phyloP scores from a whole-genome alignment of 352 stramenopile species.

The Phytopythium kandeliae region DNA sequence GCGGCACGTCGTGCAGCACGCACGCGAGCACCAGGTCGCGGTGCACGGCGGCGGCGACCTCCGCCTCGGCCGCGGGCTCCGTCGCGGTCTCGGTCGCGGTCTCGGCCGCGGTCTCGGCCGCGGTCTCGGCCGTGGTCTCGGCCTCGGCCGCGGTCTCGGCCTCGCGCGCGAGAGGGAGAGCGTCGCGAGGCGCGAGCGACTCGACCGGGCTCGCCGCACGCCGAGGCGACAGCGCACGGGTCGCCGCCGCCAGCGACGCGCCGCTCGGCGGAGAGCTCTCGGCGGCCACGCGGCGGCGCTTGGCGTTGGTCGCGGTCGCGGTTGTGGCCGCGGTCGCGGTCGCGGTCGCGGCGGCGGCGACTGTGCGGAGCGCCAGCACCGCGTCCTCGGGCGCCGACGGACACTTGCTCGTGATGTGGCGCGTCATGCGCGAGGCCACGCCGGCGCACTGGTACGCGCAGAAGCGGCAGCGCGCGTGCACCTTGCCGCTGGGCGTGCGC shows the following conservation, averaged over 20 bases:
- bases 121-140: no score
- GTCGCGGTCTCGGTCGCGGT: no score
- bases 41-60: conserved; percentile 15
- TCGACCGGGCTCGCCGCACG: no score
- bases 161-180: no score
- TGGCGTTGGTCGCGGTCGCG: conserved; percentile 6
- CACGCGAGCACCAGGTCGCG: conserved; percentile 39
- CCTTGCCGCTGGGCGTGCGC: conserved; percentile 32
- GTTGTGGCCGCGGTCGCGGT: conserved; percentile 5
- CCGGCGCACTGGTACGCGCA: conserved; percentile 36
- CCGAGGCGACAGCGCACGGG: no score
- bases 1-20: conserved; percentile 26
- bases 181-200: background rate
- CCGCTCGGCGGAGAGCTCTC: background rate
- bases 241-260: background rate
- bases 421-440: conserved; percentile 43
- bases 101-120: no score
- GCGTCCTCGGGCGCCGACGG: conserved; percentile 20
- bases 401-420: conserved; percentile 42
- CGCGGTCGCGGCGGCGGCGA: no score
- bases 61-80: no score
- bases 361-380: conserved; percentile 19
- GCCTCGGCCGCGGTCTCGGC: background rate
- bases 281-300: conserved; percentile 5
- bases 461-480: conserved; percentile 46